Evolutionary conservation across 495 filamentous ascomycete genomes (phyloP).

Genomic region (Cudoniella acicularis): DNA sequence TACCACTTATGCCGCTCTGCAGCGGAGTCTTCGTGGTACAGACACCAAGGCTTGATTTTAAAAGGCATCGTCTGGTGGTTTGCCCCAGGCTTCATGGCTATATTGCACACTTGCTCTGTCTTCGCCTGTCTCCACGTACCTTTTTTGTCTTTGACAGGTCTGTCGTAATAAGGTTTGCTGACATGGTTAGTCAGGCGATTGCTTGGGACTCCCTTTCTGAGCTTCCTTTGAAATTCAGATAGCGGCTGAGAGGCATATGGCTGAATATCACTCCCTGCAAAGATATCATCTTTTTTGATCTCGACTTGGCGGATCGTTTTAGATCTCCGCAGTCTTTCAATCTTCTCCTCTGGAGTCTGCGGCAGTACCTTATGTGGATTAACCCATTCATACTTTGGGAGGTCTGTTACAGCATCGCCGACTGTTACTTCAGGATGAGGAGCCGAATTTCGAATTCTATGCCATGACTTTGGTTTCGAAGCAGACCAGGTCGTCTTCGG

Average conservation of each 20-base stretch:
- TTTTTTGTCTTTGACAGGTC: background rate
- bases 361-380: background rate
- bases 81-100: constrained; percentile 4
- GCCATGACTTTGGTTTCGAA: background rate
- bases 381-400: constrained; percentile 11
- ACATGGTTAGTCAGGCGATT: constrained; percentile 6
- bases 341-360: background rate
- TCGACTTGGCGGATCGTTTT: background rate
- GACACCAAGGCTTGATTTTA: background rate
- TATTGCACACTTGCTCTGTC: background rate
- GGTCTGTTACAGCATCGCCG: constrained; percentile 13
- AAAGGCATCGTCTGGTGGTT: constrained; percentile 2
- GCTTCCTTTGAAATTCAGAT: constrained; percentile 7
- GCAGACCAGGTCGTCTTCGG: background rate
- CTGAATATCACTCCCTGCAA: background rate
- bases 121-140: background rate
- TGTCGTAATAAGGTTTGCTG: background rate
- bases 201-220: background rate
- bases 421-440: constrained; percentile 3
- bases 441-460: background rate
- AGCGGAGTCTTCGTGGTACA: background rate
- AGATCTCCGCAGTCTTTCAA: background rate
- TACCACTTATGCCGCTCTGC: background rate
- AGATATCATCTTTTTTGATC: background rate
- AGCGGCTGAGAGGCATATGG: background rate